Evolutionary conservation across 352 stramenopile species (phyloP), one percentile per base, ranked within the genome.

Genomic region (Plasmopara halstedii): DNA sequence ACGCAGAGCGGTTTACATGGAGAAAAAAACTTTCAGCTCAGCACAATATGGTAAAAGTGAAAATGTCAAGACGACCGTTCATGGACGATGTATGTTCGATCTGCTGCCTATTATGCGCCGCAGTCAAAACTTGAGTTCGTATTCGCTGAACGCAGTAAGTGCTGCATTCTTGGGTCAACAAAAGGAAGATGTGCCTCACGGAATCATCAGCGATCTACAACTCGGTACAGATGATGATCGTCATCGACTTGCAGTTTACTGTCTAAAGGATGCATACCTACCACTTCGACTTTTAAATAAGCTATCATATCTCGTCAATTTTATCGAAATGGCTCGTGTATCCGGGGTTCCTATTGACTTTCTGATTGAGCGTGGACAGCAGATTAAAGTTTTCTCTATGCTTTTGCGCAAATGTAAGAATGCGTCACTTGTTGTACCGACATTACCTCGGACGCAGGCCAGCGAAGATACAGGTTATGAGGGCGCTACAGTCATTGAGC

Each of bases 181-280:
- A 57, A 99, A 99, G 65, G 97, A 99, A 72, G 97, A 99, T 70
- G 97, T 99, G 8, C 96, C 98, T 40, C 95, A 99, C 64, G 96
- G 88, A 43, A 99, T 99, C 54, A 99, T 99, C 63, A 97, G 69
- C 14, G 82, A 94, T 38, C 42, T 95, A 40, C 85, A 97, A 53
- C 85, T 91, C 45, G 97, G 97, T 44, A 97, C 79, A 42, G 94
- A 99, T 58, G 96, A 98, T 49, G 96, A 99, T 53, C 88, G 97
- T 19, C 91, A 98, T 57, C 92, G 97, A 35, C 73, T 99, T 18
- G 96, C 97, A 17, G 92, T 98, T 6, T 99, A 99, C 75, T 99
- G 97, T 79, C 62, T 99, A 19, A 99, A 99, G 71, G 96, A 99
- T 82, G 96, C 96, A 2, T 83, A 96, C 46, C 67, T 99, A 32